Base-by-base conservation (phyloP, 2,329 filamentous ascomycete species). In the Penicillium sp. region DNA sequence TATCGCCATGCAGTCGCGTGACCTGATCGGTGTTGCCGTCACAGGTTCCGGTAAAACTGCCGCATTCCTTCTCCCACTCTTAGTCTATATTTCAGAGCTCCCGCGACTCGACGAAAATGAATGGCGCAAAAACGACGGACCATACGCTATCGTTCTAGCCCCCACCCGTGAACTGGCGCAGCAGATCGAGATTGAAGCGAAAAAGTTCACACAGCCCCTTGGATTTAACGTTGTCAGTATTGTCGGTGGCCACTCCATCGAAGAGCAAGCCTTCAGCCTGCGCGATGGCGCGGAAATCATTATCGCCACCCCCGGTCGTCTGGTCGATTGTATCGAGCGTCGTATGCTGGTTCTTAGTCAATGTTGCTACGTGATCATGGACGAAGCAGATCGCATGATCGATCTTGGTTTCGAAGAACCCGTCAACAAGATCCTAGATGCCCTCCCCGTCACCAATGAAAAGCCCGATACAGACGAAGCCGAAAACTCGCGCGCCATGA, bases 31-130 rank as follows among this genome's bases (percentile, higher is more conserved):
- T 79, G 93, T 99, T 30, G 94, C 94, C 61, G 92, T 96, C 39
- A 99, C 94, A 18, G 94, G 94, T 84, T 99, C 94, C 44, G 94
- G 94, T 80, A 99, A 99, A 79, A 99, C 94, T 13, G 94, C 94
- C 1, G 89, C 94, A 9, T 99, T 99, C 77, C 77, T 99, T 23
- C 81, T 99, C 34, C 94, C 94, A 1, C 77, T 99, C 14, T 83
- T 99, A 14, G 91, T 95, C 40, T 99, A 99, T 77, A 99, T 99
- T 61, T 90, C 89, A 0, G 89, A 94, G 65, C 79, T 99, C 14
- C 92, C 93, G 23, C 86, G 90, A 2, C 81, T 99, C 38, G 88
- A 89, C 58, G 90, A 96, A 59, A 77, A 83, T 57, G 90, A 96
- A 61, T 78, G 83, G 63, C 94, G 91, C 59, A 95, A 94, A 71